These are phyloP conservation scores for Beauveria scarabaeidicola DNA, from an alignment of 2,329 filamentous ascomycete species.

Conservation along the genomic window DNA sequence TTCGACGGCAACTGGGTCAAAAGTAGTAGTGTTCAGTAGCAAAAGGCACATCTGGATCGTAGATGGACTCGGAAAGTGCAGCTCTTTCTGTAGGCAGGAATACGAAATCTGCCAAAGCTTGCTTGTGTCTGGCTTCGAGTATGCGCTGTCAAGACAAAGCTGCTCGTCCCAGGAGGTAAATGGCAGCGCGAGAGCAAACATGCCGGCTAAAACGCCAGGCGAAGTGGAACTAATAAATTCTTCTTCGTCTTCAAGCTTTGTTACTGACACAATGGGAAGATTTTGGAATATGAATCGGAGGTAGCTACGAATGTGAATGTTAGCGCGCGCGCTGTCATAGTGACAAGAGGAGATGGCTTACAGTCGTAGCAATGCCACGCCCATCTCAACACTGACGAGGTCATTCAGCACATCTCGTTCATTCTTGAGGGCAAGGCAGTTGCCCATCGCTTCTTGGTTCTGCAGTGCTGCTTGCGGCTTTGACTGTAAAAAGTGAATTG, in stretches of 20 bases:
- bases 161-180: slow-evolving; percentile 16
- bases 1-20: slow-evolving; percentile 15
- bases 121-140: slow-evolving; percentile 14
- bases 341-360: background rate
- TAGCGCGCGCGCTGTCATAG: background rate
- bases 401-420: slow-evolving; percentile 9
- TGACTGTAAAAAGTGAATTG: slow-evolving; percentile 15
- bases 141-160: slow-evolving; percentile 15
- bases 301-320: background rate
- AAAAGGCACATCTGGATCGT: slow-evolving; percentile 14
- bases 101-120: slow-evolving; percentile 16
- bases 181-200: slow-evolving; percentile 16
- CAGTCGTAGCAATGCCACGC: slow-evolving; percentile 13
- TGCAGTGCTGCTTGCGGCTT: slow-evolving; percentile 8
- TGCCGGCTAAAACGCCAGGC: slow-evolving; percentile 13
- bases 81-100: slow-evolving; percentile 14
- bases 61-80: slow-evolving; percentile 15
- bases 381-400: slow-evolving; percentile 12
- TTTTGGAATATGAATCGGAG: slow-evolving; percentile 15
- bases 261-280: slow-evolving; percentile 16
- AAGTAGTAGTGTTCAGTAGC: slow-evolving; percentile 13
- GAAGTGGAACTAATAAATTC: slow-evolving; percentile 13
- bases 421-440: slow-evolving; percentile 11
- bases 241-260: slow-evolving; percentile 9
- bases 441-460: slow-evolving; percentile 3